Percentiles rank a stretch among this genome's conserved stretches.
Evolutionary conservation across 768 basidiomycete genomes (phyloP).

Genomic region (Podaxis pistillaris): DNA sequence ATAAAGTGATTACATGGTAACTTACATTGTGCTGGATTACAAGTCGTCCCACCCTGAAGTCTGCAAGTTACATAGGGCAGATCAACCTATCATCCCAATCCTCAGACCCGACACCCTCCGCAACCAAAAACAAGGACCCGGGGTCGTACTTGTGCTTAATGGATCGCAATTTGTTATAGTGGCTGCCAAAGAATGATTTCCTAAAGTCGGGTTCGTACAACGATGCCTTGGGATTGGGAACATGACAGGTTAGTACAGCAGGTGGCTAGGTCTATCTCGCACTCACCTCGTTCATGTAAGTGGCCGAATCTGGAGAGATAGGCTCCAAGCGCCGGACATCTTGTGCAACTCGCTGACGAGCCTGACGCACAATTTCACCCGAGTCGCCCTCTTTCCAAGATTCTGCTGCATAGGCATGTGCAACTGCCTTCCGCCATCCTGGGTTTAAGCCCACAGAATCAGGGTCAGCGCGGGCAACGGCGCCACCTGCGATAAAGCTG

Average conservation of each 20-base stretch:
- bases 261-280: neutral
- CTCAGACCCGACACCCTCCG: conserved; percentile 47
- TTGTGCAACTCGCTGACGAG: conserved; percentile 18
- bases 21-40: too few species aligned
- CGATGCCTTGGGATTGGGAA: conserved; percentile 32
- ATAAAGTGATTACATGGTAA: too few species aligned
- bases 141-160: conserved; percentile 50
- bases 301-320: conserved; percentile 33
- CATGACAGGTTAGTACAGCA: conserved; percentile 16
- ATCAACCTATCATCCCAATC: conserved; percentile 17
- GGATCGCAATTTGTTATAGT: conserved; percentile 35
- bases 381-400: conserved; percentile 29
- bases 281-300: conserved; percentile 41
- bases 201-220: conserved; percentile 38
- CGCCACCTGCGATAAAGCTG: neutral
- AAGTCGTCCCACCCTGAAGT: too few species aligned
- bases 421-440: conserved; percentile 43
- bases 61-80: neutral
- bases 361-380: conserved; percentile 18
- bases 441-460: conserved; percentile 33
- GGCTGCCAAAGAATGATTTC: conserved; percentile 44
- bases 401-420: conserved; percentile 24
- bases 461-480: neutral
- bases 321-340: conserved; percentile 21
- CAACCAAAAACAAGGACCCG: conserved; percentile 40